phyloP scores from a whole-genome alignment of 148 eudicot genomes.

The Euryodendron excelsum region DNA sequence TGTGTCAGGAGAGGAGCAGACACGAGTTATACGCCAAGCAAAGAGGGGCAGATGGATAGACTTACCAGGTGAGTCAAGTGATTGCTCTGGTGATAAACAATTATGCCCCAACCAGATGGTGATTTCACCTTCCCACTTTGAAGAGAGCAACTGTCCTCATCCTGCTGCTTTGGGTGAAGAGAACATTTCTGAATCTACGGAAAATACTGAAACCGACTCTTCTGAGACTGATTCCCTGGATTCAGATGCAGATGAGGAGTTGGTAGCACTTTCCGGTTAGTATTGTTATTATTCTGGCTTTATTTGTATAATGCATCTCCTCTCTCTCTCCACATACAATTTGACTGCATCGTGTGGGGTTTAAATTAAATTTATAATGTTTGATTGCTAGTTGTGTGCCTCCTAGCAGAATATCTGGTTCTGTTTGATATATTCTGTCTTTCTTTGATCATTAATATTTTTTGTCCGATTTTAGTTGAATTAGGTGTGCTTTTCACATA shows the following conservation, averaged over 20 bases:
- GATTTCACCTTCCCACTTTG: conserved; percentile 32
- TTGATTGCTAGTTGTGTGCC: too few species aligned
- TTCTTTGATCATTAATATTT: background rate
- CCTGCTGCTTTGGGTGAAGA: conserved; percentile 44
- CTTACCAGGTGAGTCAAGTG: conserved; percentile 36
- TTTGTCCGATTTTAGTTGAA: background rate
- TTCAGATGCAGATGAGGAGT: conserved; percentile 43
- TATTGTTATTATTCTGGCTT: background rate
- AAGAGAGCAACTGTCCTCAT: conserved; percentile 27
- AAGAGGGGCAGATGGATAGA: conserved; percentile 36
- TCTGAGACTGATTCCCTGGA: conserved; percentile 62
- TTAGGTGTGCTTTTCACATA: background rate
- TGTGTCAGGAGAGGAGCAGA: conserved; percentile 43
- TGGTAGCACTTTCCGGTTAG: conserved; percentile 58
- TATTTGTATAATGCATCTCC: background rate
- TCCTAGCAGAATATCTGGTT: too few species aligned
- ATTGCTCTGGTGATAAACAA: conserved; percentile 28
- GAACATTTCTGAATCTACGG: conserved; percentile 55
- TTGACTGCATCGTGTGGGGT: too few species aligned
- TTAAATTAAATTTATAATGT: too few species aligned
- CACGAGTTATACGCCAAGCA: conserved; percentile 26
- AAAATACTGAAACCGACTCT: conserved; percentile 83
- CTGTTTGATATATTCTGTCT: too few species aligned
- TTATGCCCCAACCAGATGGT: conserved; percentile 31
- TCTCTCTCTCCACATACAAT: too few species aligned